Percentiles rank a stretch among this genome's conserved stretches.
Conservation (phyloP, 2,329 filamentous ascomycete species). For the Claviceps sp. region DNA sequence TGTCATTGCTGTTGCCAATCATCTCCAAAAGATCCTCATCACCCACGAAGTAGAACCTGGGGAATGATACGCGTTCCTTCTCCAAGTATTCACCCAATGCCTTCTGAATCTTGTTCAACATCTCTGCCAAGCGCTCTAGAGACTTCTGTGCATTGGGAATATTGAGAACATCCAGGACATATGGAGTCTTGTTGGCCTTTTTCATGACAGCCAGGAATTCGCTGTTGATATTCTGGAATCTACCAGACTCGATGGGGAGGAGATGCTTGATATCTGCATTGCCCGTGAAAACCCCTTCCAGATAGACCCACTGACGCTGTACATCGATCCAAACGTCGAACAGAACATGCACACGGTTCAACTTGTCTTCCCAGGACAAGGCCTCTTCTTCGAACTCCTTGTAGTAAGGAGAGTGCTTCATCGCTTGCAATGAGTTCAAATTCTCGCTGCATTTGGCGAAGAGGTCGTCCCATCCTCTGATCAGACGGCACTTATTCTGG, state of each 20-base stretch:
- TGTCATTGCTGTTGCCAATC: constrained; percentile 98
- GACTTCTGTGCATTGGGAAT: constrained; percentile 95
- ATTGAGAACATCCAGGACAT: constrained; percentile 87
- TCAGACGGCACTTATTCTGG: constrained; percentile 94
- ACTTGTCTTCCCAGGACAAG: constrained; percentile 90
- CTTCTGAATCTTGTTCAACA: constrained; percentile 98
- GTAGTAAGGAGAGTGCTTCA: constrained; percentile 98
- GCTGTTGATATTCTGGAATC: constrained; percentile 98
- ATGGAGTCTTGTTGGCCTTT: constrained; percentile 93
- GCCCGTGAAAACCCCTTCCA: constrained; percentile 96
- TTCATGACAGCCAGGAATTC: constrained; percentile 99
- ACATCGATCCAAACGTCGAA: constrained; percentile 99
- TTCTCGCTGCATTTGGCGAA: constrained; percentile 99
- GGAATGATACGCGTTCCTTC: constrained; percentile 93
- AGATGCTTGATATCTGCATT: constrained; percentile 99
- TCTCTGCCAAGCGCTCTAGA: constrained; percentile 85
- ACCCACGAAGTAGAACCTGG: constrained; percentile 97
- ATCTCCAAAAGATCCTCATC: constrained; percentile 98
- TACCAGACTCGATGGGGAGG: constrained; percentile 86
- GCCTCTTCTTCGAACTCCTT: constrained; percentile 99
- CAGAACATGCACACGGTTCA: constrained; percentile 91
- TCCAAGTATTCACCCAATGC: constrained; percentile 97
- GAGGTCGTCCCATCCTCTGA: constrained; percentile 94
- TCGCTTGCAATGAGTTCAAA: constrained; percentile 90
- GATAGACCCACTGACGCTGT: constrained; percentile 98